Conservation (phyloP, 192 early-diverging fungal species). For the Coemansia biformis region DNA sequence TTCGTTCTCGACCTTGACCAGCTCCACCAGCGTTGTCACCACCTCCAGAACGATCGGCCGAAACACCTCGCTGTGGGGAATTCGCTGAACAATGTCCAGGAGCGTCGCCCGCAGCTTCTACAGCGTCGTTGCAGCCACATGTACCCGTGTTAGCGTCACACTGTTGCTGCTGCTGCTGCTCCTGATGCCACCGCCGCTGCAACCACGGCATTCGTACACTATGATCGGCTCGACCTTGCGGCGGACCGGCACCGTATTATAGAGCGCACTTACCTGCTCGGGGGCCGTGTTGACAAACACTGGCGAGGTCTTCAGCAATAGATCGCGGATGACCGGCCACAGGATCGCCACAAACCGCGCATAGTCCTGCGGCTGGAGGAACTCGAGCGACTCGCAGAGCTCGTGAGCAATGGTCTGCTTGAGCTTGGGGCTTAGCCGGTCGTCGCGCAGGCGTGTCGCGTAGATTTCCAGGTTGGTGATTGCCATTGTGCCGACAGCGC, state of each 20-base stretch:
- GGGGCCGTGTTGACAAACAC: slow-evolving; percentile 70
- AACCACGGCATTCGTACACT: too few species aligned
- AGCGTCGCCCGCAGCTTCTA: slow-evolving; percentile 83
- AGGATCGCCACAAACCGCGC: slow-evolving; percentile 68
- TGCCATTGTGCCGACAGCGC: slow-evolving; percentile 16
- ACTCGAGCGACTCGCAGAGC: slow-evolving; percentile 85
- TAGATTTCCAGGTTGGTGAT: slow-evolving; percentile 54
- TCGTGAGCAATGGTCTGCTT: slow-evolving; percentile 80
- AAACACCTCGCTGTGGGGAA: slow-evolving; percentile 85
- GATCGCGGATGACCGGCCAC: slow-evolving; percentile 76
- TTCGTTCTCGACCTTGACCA: slow-evolving; percentile 89
- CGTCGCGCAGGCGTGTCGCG: slow-evolving; percentile 52
- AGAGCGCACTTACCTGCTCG: slow-evolving; percentile 54
- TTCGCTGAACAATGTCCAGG: slow-evolving; percentile 87
- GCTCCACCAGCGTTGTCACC: slow-evolving; percentile 65
- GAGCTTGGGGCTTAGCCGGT: slow-evolving; percentile 52
- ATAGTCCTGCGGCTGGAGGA: slow-evolving; percentile 82
- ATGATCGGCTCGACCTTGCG: too few species aligned
- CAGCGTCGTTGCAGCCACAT: too few species aligned
- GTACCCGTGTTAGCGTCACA: too few species aligned
- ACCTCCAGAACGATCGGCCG: slow-evolving; percentile 70
- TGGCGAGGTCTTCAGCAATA: slow-evolving; percentile 66
- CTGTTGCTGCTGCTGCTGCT: neutral
- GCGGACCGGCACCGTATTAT: neutral
- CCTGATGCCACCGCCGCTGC: too few species aligned